phyloP scores from a whole-genome alignment of 768 basidiomycete genomes.

The Mycena capillaripes region DNA sequence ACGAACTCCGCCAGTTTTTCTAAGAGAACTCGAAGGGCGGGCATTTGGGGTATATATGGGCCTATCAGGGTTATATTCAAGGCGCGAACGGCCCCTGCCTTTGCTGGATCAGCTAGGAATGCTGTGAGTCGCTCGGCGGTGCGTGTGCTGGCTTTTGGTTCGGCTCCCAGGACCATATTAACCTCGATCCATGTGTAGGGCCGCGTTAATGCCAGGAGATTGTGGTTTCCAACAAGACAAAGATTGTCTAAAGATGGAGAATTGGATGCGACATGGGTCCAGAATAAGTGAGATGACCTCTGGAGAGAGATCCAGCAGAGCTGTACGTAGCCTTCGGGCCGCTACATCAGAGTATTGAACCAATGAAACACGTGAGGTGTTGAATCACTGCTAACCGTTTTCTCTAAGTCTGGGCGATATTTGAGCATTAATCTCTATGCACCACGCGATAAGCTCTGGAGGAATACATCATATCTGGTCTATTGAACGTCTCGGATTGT shows the following conservation, averaged over 20 bases:
- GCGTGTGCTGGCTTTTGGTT: not conserved
- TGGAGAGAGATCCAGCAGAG: not conserved
- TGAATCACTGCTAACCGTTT: too few species aligned
- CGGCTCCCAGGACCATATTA: not conserved
- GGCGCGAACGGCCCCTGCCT: not conserved
- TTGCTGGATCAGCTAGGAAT: not conserved
- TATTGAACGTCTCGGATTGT: too few species aligned
- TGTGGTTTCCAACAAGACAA: not conserved
- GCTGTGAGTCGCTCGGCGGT: not conserved
- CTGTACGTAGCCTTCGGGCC: too few species aligned
- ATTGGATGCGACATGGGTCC: not conserved
- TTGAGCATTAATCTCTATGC: too few species aligned
- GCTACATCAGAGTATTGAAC: too few species aligned
- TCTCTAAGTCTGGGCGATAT: too few species aligned
- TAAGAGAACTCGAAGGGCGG: not conserved
- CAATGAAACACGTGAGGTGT: too few species aligned
- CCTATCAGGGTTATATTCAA: not conserved
- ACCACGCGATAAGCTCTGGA: too few species aligned
- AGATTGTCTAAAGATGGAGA: not conserved
- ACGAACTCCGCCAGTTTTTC: not conserved
- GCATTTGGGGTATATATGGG: not conserved
- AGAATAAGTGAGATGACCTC: not conserved
- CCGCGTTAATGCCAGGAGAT: not conserved
- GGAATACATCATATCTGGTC: too few species aligned
- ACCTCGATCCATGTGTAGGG: slow-evolving; percentile 8